Percentiles rank a stretch among this genome's conserved stretches.
These are phyloP conservation scores for Penicillium freii DNA, from an alignment of 2,329 filamentous ascomycete genomes.

Conservation along the genomic window DNA sequence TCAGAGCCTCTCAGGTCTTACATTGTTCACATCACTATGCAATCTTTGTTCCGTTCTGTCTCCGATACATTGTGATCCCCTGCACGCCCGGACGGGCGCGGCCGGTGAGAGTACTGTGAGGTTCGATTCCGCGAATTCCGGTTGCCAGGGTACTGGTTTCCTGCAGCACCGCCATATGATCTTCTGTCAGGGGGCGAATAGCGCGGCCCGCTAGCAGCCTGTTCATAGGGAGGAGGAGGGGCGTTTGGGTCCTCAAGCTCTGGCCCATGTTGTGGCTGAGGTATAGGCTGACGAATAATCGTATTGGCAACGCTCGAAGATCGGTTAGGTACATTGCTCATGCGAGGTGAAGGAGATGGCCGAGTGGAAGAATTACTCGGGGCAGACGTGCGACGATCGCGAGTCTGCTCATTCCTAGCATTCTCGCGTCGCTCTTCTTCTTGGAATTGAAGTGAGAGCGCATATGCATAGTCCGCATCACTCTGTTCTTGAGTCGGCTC, in stretches of 20 bases:
- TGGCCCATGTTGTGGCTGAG: constrained; percentile 11
- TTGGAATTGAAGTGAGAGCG: constrained; percentile 85
- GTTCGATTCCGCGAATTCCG: constrained; percentile 12
- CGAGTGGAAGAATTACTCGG: constrained; percentile 18
- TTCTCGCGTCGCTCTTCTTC: constrained; percentile 79
- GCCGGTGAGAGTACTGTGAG: constrained; percentile 1
- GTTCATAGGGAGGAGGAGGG: constrained; percentile 65
- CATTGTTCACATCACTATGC: constrained; percentile 42
- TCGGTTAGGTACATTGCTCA: constrained; percentile 17
- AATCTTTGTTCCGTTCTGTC: constrained; percentile 42
- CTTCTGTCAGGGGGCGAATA: constrained; percentile 53
- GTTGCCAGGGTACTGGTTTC: constrained; percentile 22
- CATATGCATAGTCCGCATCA: constrained; percentile 72
- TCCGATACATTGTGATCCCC: constrained; percentile 14
- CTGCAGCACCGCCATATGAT: constrained; percentile 30
- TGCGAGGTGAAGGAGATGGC: constrained; percentile 11
- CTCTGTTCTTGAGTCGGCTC: constrained; percentile 63
- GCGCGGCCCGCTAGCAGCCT: constrained; percentile 56
- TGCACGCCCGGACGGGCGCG: background rate
- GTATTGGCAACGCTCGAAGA: constrained; percentile 25
- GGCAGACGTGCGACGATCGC: constrained; percentile 20
- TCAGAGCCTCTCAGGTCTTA: background rate
- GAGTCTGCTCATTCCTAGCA: constrained; percentile 40
- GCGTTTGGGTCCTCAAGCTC: constrained; percentile 48
- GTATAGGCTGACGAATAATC: constrained; percentile 11